Evolutionary conservation across 495 filamentous ascomycete genomes (phyloP).

Genomic region (Glarea lozoyensis): DNA sequence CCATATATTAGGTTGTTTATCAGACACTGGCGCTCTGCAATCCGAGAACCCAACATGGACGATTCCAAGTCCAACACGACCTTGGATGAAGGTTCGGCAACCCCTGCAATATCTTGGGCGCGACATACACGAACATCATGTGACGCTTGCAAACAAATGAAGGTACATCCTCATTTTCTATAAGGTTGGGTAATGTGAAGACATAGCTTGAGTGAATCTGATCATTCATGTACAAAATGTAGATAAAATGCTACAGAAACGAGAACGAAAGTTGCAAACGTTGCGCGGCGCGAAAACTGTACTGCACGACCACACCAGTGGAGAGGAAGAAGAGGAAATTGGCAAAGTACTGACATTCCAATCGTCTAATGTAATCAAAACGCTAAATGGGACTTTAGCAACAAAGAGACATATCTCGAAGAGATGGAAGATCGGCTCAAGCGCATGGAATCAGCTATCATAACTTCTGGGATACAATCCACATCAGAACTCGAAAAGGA

Average conservation of each 20-base stretch:
- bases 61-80: too few species aligned
- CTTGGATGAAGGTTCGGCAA: too few species aligned
- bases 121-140: conserved; percentile 8
- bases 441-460: conserved; percentile 9
- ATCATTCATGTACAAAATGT: not conserved
- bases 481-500: not conserved
- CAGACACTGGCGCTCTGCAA: too few species aligned
- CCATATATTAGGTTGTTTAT: too few species aligned
- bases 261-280: conserved; percentile 5
- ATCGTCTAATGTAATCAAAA: not conserved
- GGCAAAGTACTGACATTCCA: not conserved
- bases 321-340: conserved; percentile 7
- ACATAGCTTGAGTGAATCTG: conserved; percentile 1
- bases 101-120: too few species aligned
- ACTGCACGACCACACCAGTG: conserved; percentile 3
- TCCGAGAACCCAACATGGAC: too few species aligned
- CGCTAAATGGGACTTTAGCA: conserved; percentile 3
- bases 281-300: conserved; percentile 1
- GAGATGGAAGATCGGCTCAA: conserved; percentile 11
- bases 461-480: conserved; percentile 1
- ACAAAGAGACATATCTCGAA: not conserved
- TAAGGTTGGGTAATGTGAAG: not conserved
- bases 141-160: conserved; percentile 11
- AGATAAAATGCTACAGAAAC: conserved; percentile 8
- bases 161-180: conserved; percentile 8